phyloP scores from a whole-genome alignment of 495 filamentous ascomycete genomes.

The Podospora appendiculata region DNA sequence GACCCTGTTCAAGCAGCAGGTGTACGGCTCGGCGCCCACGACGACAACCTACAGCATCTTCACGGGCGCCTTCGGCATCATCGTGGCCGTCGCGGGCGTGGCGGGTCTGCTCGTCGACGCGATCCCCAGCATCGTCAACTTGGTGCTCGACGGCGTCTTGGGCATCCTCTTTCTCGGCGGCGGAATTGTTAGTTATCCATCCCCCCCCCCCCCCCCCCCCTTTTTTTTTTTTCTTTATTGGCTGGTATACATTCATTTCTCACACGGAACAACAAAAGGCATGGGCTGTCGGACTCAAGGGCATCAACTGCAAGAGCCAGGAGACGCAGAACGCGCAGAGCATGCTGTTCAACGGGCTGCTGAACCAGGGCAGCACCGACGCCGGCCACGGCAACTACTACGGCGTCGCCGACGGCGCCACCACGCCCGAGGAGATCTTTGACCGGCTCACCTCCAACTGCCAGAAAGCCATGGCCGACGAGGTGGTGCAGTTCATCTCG shows the following conservation, averaged over 20 bases:
- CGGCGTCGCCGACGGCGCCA: conserved; percentile 5
- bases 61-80: conserved; percentile 40
- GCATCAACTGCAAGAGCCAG: conserved; percentile 22
- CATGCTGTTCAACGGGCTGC: conserved; percentile 20
- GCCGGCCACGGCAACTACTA: conserved; percentile 5
- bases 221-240: neutral
- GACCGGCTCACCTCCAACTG: conserved; percentile 18
- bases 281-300: conserved; percentile 35
- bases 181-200: conserved; percentile 41
- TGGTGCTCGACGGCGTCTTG: conserved; percentile 36
- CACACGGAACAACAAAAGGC: conserved; percentile 27
- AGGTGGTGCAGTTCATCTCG: conserved; percentile 28
- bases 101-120: conserved; percentile 29
- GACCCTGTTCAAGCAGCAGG: conserved; percentile 36
- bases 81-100: conserved; percentile 33
- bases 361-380: conserved; percentile 26
- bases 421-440: neutral
- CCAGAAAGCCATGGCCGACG: conserved; percentile 24
- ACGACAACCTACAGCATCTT: conserved; percentile 39
- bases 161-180: conserved; percentile 41
- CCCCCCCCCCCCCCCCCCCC: neutral
- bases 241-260: neutral
- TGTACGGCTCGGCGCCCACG: conserved; percentile 23
- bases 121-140: conserved; percentile 29
- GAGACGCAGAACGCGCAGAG: neutral